phyloP scores from a whole-genome alignment of 2,329 filamentous ascomycete genomes.

The Stemphylium beticola region DNA sequence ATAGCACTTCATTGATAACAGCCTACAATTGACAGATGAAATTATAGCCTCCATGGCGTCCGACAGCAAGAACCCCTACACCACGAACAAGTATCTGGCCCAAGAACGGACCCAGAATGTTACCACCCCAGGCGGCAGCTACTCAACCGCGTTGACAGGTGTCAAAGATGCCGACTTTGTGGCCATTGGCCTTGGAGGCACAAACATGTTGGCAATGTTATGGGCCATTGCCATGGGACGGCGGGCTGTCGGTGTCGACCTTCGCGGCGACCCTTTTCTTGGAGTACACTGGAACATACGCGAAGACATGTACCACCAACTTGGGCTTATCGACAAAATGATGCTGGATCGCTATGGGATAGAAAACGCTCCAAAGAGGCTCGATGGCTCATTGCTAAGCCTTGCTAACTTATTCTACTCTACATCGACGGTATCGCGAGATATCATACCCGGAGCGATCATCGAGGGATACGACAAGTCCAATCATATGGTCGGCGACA shows the following conservation, averaged over 20 bases:
- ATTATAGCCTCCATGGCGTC: constrained; percentile 1
- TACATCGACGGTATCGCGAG: constrained; percentile 9
- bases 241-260: constrained; percentile 21
- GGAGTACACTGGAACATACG: constrained; percentile 30
- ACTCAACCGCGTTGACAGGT: constrained; percentile 8
- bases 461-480: constrained; percentile 21
- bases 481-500: constrained; percentile 17
- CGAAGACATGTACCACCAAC: constrained; percentile 25
- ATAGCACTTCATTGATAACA: background rate
- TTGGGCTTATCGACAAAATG: constrained; percentile 26
- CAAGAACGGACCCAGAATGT: constrained; percentile 9
- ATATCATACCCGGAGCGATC: constrained; percentile 22
- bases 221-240: constrained; percentile 22
- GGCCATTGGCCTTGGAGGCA: constrained; percentile 24
- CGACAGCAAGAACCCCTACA: background rate
- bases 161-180: constrained; percentile 27
- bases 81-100: constrained; percentile 9
- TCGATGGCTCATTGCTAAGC: constrained; percentile 20
- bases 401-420: constrained; percentile 20
- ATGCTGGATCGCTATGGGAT: constrained; percentile 22
- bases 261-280: constrained; percentile 24
- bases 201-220: constrained; percentile 27
- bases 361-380: constrained; percentile 14
- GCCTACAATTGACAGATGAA: background rate
- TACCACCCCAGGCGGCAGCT: constrained; percentile 2